Base-by-base conservation (phyloP, 441 rosid species). In the Adansonia gregorii region DNA sequence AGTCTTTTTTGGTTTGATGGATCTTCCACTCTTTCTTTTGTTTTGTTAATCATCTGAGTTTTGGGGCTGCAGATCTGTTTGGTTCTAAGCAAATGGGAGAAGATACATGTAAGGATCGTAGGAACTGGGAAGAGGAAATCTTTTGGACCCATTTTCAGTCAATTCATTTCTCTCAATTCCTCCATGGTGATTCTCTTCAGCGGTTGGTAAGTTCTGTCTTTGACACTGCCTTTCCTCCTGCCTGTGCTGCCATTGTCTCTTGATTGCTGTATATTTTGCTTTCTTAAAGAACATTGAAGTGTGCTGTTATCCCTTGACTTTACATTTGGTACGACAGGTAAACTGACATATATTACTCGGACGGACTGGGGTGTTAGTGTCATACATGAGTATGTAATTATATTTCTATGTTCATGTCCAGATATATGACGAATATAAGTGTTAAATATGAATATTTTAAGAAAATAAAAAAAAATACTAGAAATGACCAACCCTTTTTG, bases 141-240 rank as follows among this genome's bases (percentile, higher is more conserved):
- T 92, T 89, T 70, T 92, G 97, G 97, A 86, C 75, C 79, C 94
- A 86, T 78, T 94, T 92, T 79, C 88, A 85, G 81, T 83, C 79
- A 11, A 63, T 82, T 24, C 91, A 86, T 76, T 94, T 92, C 89
- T 74, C 81, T 77, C 93, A 83, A 78, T 80, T 83, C 51, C 92
- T 94, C 67, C 84, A 56, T 63, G 78, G 88, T 70, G 92, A 87
- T 59, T 94, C 87, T 77, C 78, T 83, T 51, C 85, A 70, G 45
- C 85, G 78, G 14, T 85, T 92, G 19, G 97, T 89, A 82, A 72
- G 93, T 82, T 82, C 22, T 49, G 12, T 69, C 59, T 22, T 22
- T 46, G 56, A 14, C 39, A 9, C 72, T 19, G 35, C 35, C 15
- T 19, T 15, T 17, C 19, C 8, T 67, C n/a, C 45, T 19, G n/a